Evolutionary conservation across 805 yeast genomes (phyloP), one percentile per base, ranked within the genome.

Genomic region (Kazachstania martiniae): DNA sequence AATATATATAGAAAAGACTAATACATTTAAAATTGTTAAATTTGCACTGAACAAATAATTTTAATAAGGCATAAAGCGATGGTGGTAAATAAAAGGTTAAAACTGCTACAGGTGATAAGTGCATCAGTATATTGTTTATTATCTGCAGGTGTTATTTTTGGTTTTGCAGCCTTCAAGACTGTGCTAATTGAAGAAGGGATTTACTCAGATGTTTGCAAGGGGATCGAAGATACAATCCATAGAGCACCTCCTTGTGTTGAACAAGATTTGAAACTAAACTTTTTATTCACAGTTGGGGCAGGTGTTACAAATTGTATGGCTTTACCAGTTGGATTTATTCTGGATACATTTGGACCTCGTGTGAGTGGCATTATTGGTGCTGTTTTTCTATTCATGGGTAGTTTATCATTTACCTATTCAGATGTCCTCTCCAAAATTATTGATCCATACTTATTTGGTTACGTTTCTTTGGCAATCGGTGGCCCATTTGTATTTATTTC

Each of bases 401-500:
- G 87, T 0, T 35, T 61, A 8, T 32, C 32, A n/a, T 42, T 47
- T 15, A 38, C 47, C 9, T 42, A 42, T 30, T 38, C 44, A 4
- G 13, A 27, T 9, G 5, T 15, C 1, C 24, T 46, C 5, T 21
- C 21, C 0, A 5, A 42, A 0, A 43, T 70, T 27, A 24, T 40
- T 18, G 95, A 86, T 53, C 74, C 77, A 3, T 86, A 81, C 54
- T 53, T 84, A 24, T 35, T 59, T 7, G 97, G 96, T 1, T 89
- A 83, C 53, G 62, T 79, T 2, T 55, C 71, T 12, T 62, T 87
- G 16, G 95, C 95, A 0, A 62, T 85, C 36, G 95, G 94, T 5
- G 96, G 97, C 4, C 97, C 97, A 8, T 86, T 87, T 59, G 87
- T 81, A 14, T 87, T 83, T 53, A 86, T 89, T 36, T 78, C 94